Evolutionary conservation across 202 grass and related monocot species (phyloP).

Genomic region (Dendrocalamus latiflorus): DNA sequence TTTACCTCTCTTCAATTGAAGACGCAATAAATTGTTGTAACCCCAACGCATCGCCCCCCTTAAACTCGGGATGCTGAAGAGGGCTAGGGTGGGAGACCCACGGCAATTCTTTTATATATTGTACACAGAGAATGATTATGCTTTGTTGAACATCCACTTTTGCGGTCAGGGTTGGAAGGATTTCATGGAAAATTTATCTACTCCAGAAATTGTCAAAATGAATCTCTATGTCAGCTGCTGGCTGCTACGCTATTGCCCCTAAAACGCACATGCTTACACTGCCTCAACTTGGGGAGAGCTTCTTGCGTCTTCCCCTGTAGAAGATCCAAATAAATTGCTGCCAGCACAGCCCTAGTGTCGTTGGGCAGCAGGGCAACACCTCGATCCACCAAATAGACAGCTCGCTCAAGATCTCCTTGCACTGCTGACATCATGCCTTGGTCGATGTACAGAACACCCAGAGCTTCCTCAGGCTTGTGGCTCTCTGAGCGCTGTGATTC

Average conservation of each 20-base stretch:
- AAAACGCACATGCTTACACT: slow-evolving; percentile 61
- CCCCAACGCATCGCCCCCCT: slow-evolving; percentile 1
- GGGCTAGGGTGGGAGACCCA: neutral
- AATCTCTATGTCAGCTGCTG: slow-evolving; percentile 23
- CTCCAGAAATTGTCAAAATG: slow-evolving; percentile 20
- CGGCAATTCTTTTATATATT: slow-evolving; percentile 19
- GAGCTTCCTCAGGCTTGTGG: slow-evolving; percentile 56
- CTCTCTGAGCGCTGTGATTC: slow-evolving; percentile 24
- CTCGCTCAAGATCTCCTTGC: slow-evolving; percentile 63
- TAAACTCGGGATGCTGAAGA: slow-evolving; percentile 19
- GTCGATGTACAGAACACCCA: slow-evolving; percentile 56
- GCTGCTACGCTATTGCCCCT: slow-evolving; percentile 18
- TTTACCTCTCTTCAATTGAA: neutral
- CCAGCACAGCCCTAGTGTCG: slow-evolving; percentile 52
- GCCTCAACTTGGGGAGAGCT: slow-evolving; percentile 59
- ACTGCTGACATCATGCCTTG: slow-evolving; percentile 45
- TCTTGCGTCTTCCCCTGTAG: slow-evolving; percentile 51
- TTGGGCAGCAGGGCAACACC: slow-evolving; percentile 43
- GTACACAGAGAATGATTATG: slow-evolving; percentile 14
- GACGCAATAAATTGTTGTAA: slow-evolving; percentile 3
- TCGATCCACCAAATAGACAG: slow-evolving; percentile 43
- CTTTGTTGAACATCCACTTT: slow-evolving; percentile 21
- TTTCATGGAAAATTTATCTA: slow-evolving; percentile 37
- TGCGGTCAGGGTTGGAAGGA: slow-evolving; percentile 23
- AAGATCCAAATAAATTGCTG: slow-evolving; percentile 67